Conservation (phyloP, 495 filamentous ascomycete genomes). For the Penicillium mononematosum region DNA sequence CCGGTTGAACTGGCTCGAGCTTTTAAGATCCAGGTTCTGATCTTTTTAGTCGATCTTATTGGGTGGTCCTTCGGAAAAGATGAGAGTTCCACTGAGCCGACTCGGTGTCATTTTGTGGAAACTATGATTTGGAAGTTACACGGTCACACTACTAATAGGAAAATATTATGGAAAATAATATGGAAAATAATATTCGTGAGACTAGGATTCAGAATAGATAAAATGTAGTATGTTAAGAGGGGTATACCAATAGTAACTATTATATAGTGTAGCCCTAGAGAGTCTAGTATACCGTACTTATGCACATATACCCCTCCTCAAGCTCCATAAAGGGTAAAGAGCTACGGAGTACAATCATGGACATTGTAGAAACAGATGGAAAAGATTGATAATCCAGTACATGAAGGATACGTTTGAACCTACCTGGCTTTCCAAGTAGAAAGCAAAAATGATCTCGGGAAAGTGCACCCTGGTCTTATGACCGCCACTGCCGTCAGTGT, state of each 20-base stretch:
- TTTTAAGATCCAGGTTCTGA: constrained; percentile 16
- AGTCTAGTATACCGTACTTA: constrained; percentile 1
- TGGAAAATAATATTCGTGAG: no score
- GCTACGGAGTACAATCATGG: neutral
- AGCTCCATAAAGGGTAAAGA: neutral
- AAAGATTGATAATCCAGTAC: constrained; percentile 23
- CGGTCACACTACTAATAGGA: neutral
- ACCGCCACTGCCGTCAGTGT: constrained; percentile 33
- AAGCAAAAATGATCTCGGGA: constrained; percentile 7
- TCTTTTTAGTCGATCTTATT: constrained; percentile 15
- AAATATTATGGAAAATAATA: neutral
- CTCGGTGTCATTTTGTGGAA: constrained; percentile 9
- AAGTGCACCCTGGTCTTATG: constrained; percentile 15
- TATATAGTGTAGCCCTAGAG: neutral
- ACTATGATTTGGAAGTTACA: neutral
- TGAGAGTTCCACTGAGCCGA: constrained; percentile 19
- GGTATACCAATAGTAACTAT: neutral
- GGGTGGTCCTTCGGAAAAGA: constrained; percentile 20
- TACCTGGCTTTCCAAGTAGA: neutral
- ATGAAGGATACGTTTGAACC: neutral
- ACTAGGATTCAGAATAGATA: neutral
- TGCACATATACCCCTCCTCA: neutral
- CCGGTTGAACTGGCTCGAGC: constrained; percentile 8
- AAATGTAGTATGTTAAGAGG: neutral
- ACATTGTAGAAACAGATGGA: constrained; percentile 25